Evolutionary conservation across 192 early-diverging fungal genomes (phyloP), one percentile per base, ranked within the genome.

Genomic region (Backusella tarrabulga): DNA sequence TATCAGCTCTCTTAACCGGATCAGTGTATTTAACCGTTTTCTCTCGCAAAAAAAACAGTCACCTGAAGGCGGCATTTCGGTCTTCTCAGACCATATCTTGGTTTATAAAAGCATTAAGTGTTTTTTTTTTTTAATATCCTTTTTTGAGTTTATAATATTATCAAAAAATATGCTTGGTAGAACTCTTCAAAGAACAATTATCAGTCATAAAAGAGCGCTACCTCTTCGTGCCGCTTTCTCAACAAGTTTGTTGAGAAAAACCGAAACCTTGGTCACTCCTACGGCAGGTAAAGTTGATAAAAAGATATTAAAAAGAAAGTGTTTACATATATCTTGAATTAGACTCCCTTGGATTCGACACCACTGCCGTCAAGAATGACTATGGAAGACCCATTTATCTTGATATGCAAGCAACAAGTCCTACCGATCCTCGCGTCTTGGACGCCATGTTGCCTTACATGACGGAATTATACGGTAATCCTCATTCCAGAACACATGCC

Each of bases 401-500:
- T 68, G 97, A 98, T 79, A 91, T 92, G 80, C 96, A 97, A 84
- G 97, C 97, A 4, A 99, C 97, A 26, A 92, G 93, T 34, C 97
- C 96, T 12, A 91, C 91, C 66, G 97, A 99, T 79, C 95, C 95
- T 38, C 91, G 97, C n/a, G 96, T 97, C 6, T 81, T 99, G 14
- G 96, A 97, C 68, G 90, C 91, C 38, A 99, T 99, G 97, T 81
- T 98, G 78, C 97, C 97, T 15, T 97, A 93, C 68, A 90, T 96
- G 88, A 97, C 95, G 12, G 92, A 95, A 70, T 86, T 89, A 68
- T 96, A 95, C 78, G 97, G 97, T 71, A 99, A 99, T 81, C 97
- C 97, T 71, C 97, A 99, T 82, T 97, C 96, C 68, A 87, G 97
- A 80, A 99, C 97, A 5, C 97, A 99, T 83, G 91, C 95, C 76